Evolutionary conservation across 225 moss, liverwort and hornwort genomes (phyloP), one percentile per base, ranked within the genome.

Genomic region (Ulota crispa): DNA sequence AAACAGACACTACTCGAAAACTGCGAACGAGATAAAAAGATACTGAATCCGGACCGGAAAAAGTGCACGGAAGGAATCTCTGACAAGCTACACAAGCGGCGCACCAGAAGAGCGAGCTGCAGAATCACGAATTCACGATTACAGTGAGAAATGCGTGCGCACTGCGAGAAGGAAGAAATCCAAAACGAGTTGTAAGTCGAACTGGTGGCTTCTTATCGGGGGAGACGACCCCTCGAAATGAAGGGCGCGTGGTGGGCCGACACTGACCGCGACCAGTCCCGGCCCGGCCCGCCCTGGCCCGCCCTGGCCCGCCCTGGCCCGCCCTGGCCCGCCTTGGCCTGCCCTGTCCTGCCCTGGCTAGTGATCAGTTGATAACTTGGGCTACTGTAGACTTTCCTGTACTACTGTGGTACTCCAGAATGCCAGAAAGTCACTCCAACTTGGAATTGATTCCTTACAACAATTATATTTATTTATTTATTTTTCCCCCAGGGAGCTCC

Each of bases 181-280:
- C 86, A 77, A 90, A 90, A 86, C 90, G 90, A 87, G 81, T 72
- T 84, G 23, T 54, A 21, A 3, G 83, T n/a, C 47, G 79, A 77
- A 26, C 83, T 73, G 79, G 70, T 14, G 73, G 64, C 82, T 3
- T 86, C 84, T 85, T 90, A 89, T 89, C 47, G n/a, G 81, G 80
- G 54, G 54, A 62, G 81, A 80, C n/a, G 61, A 78, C 83, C 87
- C 83, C 50, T 8, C 1, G 37, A 19, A 62, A 27, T 30, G 39
- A 20, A 72, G 73, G 78, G 53, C 36, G 13, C 0, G 2, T 12
- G 34, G 8, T 3, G 28, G 24, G 12, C 77, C 55, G 4, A 54
- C 24, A 63, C 20, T 5, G 9, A 12, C 5, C 53, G 10, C 65
- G 9, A 50, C 53, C 77, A 55, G 68, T 12, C 68, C 43, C 20